Evolutionary conservation across 352 stramenopile genomes (phyloP).

Genomic region (Phytophthora capsici): DNA sequence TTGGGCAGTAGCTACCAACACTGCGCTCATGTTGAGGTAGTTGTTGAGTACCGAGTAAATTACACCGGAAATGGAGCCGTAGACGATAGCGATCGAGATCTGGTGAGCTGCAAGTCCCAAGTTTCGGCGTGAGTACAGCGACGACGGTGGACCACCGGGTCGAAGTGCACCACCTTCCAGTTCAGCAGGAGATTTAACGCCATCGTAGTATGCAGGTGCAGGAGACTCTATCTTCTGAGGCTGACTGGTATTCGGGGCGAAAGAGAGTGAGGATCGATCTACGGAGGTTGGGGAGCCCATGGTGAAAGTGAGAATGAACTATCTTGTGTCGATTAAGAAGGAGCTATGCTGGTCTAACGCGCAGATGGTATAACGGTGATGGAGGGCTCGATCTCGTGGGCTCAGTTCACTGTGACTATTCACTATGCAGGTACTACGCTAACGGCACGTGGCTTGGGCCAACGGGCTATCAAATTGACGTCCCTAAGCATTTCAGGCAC

Average conservation of each 20-base stretch:
- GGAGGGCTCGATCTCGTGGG: neutral
- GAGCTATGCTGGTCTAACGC: neutral
- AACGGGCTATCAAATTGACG: conserved; percentile 6
- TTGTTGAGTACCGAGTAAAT: conserved; percentile 62
- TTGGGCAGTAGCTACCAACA: conserved; percentile 39
- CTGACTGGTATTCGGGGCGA: neutral
- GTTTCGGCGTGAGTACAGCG: conserved; percentile 37
- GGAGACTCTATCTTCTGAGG: conserved; percentile 23
- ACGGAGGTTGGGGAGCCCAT: conserved; percentile 17
- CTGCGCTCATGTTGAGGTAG: conserved; percentile 57
- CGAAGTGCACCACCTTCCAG: conserved; percentile 41
- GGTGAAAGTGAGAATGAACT: neutral
- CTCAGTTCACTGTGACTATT: conserved; percentile 12
- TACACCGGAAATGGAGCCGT: conserved; percentile 33
- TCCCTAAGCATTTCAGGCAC: conserved; percentile 8
- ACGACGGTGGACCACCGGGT: conserved; percentile 40
- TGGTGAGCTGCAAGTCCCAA: conserved; percentile 51
- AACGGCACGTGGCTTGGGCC: conserved; percentile 20
- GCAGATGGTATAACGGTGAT: neutral
- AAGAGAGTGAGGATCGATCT: conserved; percentile 15
- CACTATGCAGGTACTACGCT: neutral
- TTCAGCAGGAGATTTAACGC: conserved; percentile 22
- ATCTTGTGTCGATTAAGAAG: neutral
- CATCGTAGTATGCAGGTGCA: conserved; percentile 16
- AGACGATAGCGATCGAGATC: conserved; percentile 42